phyloP scores from a whole-genome alignment of 805 yeast species.

The Candida boidinii region DNA sequence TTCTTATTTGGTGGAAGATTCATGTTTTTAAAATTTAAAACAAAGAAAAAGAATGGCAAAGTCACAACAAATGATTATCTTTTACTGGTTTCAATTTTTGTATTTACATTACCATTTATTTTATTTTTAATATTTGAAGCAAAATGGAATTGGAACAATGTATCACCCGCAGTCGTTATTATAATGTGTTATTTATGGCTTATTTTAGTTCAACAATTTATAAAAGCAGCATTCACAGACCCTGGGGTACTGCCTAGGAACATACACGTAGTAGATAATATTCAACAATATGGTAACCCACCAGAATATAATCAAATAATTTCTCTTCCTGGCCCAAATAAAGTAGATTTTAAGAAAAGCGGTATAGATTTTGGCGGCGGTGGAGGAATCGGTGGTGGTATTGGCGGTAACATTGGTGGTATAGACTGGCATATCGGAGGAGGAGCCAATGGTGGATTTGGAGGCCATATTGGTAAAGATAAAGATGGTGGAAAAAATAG shows the following conservation, averaged over 20 bases:
- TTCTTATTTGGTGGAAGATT: conserved; percentile 64
- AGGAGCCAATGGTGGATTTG: no score
- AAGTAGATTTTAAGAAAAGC: no score
- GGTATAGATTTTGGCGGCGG: no score
- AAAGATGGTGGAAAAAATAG: no score
- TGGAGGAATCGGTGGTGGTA: no score
- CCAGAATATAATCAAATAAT: conserved; percentile 47
- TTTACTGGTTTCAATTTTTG: conserved; percentile 4
- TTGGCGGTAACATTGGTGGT: no score
- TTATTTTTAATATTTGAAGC: conserved; percentile 45
- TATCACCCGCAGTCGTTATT: conserved; percentile 48
- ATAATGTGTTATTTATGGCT: conserved; percentile 53
- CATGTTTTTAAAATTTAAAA: conserved; percentile 28
- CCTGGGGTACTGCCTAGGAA: conserved; percentile 68
- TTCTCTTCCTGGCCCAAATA: conserved; percentile 39
- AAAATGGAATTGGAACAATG: conserved; percentile 46
- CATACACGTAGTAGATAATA: conserved; percentile 43
- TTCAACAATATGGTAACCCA: conserved; percentile 32
- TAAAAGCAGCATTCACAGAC: conserved; percentile 51
- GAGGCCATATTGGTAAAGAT: no score
- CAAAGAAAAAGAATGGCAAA: not conserved
- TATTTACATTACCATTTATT: conserved; percentile 30
- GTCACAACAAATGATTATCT: conserved; percentile 3
- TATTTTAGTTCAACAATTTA: conserved; percentile 35
- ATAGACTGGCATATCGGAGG: no score